Base-by-base conservation (phyloP, 179 eudicot genomes). In the Silene coronaria region DNA sequence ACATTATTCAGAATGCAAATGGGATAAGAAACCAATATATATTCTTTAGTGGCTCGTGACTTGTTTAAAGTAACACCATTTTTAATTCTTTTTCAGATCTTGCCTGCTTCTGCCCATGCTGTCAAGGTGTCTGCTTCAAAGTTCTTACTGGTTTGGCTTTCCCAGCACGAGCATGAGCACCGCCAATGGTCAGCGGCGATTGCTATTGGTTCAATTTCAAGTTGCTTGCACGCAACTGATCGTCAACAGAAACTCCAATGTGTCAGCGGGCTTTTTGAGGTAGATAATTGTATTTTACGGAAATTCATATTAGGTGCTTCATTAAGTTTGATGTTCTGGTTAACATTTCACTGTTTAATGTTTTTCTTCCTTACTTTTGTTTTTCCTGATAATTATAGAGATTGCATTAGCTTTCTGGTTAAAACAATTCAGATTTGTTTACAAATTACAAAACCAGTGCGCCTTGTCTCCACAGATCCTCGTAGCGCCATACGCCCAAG, bases 141-240 rank as follows among this genome's bases (percentile, higher is more conserved):
- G 72, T 93, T 91, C 70, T 85, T 96, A 73, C 82, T 88, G 76
- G 84, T 73, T 64, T 96, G 98, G 98, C 86, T 96, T 71, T 87
- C 84, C 77, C 97, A 91, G 78, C 80, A 88, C 77, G 99, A 91
- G 78, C 99, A 91, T 71, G 99, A 96, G 82, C 85, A 91, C 78
- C 92, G 94, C 59, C 99, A 93, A 82, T 96, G 99, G 99, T 83
- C 99, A 58, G 97, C 99, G 67, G 99, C 99, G 55, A 90, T 96
- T 79, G 85, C 99, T 77, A 87, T 96, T 77, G 99, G 99, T 71
- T 73, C 88, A 70, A 83, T 96, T 78, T 85, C 97, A 78, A 88
- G 89, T 83, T 84, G 87, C 77, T 80, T 91, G 64, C 99, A 96
- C 80, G 80, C 86, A 67, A 91, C 97, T 21, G 99, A 96, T 82